Evolutionary conservation across 805 yeast genomes (phyloP).

Genomic region (Vanderwaltozyma yarrowii): DNA sequence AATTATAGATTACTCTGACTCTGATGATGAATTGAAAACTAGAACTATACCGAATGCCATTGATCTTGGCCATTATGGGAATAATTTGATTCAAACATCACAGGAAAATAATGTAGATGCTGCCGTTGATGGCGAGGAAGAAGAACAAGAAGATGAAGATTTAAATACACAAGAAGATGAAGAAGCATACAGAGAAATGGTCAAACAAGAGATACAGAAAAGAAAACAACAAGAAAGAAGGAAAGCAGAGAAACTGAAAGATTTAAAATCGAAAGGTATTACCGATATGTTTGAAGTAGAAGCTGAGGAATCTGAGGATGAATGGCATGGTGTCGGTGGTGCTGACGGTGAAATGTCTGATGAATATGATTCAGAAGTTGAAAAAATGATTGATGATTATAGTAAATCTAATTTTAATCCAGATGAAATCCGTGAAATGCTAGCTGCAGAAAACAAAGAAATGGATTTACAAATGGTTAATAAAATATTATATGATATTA

Average conservation of each 20-base stretch:
- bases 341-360: constrained; percentile 42
- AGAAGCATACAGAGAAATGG: constrained; percentile 14
- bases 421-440: constrained; percentile 45
- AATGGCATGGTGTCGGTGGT: constrained; percentile 78
- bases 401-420: constrained; percentile 47
- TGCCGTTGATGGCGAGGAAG: constrained; percentile 4
- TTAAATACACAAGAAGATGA: constrained; percentile 4
- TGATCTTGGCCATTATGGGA: constrained; percentile 23
- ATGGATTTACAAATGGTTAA: constrained; percentile 55
- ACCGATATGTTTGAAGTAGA: constrained; percentile 62
- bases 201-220: constrained; percentile 15
- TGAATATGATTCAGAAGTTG: constrained; percentile 64
- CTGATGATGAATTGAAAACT: constrained; percentile 4
- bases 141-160: constrained; percentile 2
- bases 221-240: constrained; percentile 17
- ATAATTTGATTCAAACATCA: constrained; percentile 8
- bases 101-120: background rate
- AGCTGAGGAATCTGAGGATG: constrained; percentile 86
- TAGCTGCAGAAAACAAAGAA: constrained; percentile 50
- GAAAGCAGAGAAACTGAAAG: constrained; percentile 32
- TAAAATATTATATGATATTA: constrained; percentile 58
- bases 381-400: constrained; percentile 65
- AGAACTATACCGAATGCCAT: constrained; percentile 9
- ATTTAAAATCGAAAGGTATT: constrained; percentile 49
- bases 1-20: constrained; percentile 7